Base-by-base conservation (phyloP, 2,329 filamentous ascomycete genomes). In the Ascochyta clinopodiicola region DNA sequence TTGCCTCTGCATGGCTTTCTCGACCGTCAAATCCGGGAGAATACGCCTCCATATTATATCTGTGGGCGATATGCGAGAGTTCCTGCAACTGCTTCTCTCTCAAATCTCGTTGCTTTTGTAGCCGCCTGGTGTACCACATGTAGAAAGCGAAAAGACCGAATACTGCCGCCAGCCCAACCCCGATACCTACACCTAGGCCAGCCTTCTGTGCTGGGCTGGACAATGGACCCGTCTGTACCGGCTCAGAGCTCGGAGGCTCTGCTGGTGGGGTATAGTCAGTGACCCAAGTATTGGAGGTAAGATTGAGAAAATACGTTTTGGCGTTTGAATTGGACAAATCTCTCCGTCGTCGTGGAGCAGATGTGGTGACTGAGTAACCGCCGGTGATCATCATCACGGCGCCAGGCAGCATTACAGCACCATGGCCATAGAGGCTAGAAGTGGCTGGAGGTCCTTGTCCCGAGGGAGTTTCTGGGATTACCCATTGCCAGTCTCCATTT, bases 401-500 rank as follows among this genome's bases (percentile, higher is more conserved):
- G 5, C 85, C 86, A 6, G 84, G 82, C 15, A 88, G 81, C 82
- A 88, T 84, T 4, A 79, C 77, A 10, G 84, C 84, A 7, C 82
- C 86, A 65, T 88, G 86, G 2, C 86, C 86, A 66, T 85, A 88
- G 3, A 88, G 74, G 1, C 85, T 85, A 7, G 75, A 73, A 8
- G 77, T 79, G 29, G 71, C 60, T 2, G 74, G 61, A 21, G 81
- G 71, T 2, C 79, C 80, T 37, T 67, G 63, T 8, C 77, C 77
- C n/a, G 73, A 82, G 4, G 79, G 68, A 0, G 77, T 68, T 12
- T 57, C 57, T 0, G 90, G 90, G 0, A 89, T 77, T 1, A 78
- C 80, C 90, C 91, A 95, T 59, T 80, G 76, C 91, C 91, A 94
- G 29, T 85, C 80, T 27, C 78, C 79, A 49, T 69, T 63, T 12